These are phyloP conservation scores for Solanum virginianum DNA, from an alignment of 257 asterid species.

Conservation along the genomic window DNA sequence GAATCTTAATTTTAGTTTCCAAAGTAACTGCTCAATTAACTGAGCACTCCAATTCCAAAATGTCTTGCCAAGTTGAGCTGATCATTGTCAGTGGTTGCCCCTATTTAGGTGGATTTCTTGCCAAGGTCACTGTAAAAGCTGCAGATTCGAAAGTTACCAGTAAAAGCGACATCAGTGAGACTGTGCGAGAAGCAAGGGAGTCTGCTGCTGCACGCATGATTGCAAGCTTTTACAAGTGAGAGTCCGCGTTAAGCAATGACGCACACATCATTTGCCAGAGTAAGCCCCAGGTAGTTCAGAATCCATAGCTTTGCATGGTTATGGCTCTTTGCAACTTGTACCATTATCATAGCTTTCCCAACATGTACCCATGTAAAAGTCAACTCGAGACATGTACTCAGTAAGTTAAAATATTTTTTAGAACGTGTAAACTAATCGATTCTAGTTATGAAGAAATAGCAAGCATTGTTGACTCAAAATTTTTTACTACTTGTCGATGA, in stretches of 20 bases:
- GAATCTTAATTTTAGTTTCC: neutral
- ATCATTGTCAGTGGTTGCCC: neutral
- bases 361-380: neutral
- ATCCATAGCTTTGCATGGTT: neutral
- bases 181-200: conserved; percentile 1
- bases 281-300: neutral
- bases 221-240: neutral
- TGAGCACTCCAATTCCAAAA: neutral
- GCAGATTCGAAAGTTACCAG: neutral
- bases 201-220: conserved; percentile 6
- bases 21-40: neutral
- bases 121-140: conserved; percentile 3
- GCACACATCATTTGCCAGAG: neutral
- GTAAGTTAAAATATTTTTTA: neutral
- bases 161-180: neutral
- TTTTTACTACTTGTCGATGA: neutral
- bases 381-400: neutral
- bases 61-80: neutral
- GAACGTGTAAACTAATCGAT: neutral
- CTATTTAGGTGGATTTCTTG: conserved; percentile 1
- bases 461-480: neutral
- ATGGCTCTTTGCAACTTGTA: neutral
- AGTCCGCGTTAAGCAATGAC: neutral
- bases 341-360: neutral
- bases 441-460: neutral